These are phyloP conservation scores for Trametes sp. DNA, from an alignment of 1,284 basidiomycete species.

Conservation along the genomic window DNA sequence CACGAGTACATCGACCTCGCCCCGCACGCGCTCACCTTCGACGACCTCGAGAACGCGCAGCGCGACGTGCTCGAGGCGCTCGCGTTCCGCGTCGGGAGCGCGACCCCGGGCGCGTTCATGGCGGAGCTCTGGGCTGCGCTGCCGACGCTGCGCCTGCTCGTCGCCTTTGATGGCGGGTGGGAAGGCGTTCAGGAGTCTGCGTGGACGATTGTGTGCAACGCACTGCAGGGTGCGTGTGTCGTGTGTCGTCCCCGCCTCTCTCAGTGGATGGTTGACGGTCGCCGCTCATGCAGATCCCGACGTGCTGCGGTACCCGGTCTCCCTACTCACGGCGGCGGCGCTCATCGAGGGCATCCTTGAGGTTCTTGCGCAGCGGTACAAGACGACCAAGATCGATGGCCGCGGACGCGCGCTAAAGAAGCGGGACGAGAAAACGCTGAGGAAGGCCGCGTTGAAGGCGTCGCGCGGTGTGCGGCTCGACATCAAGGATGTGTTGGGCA, in stretches of 20 bases:
- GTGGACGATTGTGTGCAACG: constrained; percentile 58
- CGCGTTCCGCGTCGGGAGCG: constrained; percentile 54
- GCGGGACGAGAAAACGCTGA: constrained; percentile 25
- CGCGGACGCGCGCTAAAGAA: constrained; percentile 28
- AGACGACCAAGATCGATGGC: constrained; percentile 38
- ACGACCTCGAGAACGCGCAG: constrained; percentile 65
- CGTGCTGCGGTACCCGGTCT: constrained; percentile 56
- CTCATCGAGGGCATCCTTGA: constrained; percentile 53
- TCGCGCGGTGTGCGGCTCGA: constrained; percentile 53
- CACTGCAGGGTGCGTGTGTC: constrained; percentile 54
- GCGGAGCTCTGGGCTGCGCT: constrained; percentile 65
- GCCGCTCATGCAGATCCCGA: constrained; percentile 63
- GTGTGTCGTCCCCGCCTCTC: too few species aligned
- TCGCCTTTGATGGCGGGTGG: constrained; percentile 53
- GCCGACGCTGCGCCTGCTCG: constrained; percentile 53
- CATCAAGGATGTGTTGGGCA: constrained; percentile 37
- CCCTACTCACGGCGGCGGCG: constrained; percentile 57
- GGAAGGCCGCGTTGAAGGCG: constrained; percentile 42
- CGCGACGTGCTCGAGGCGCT: constrained; percentile 61
- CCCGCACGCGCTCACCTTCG: constrained; percentile 51
- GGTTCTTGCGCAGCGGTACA: constrained; percentile 47
- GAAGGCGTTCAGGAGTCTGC: constrained; percentile 49
- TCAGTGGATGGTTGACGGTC: too few species aligned
- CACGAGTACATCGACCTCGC: constrained; percentile 58
- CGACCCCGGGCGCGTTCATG: constrained; percentile 63